Evolutionary conservation across 352 stramenopile genomes (phyloP).

Genomic region (Globisporangium emineosum): DNA sequence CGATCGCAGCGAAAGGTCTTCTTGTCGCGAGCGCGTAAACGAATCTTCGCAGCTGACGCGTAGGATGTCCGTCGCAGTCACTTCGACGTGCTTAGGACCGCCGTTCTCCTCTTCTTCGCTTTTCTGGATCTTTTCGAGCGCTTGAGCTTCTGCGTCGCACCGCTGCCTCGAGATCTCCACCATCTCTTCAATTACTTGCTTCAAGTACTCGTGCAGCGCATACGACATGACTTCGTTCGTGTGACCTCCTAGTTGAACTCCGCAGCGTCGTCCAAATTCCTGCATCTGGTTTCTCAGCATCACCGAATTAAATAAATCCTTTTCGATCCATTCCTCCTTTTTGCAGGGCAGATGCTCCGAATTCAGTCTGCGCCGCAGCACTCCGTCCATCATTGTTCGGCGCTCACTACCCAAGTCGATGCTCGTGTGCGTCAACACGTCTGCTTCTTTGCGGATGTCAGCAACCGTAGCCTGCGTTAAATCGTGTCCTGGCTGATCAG

Average conservation of each 20-base stretch:
- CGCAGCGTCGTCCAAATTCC: slow-evolving; percentile 36
- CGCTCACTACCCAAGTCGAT: slow-evolving; percentile 77
- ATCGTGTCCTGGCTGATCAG: slow-evolving; percentile 42
- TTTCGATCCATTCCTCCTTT: slow-evolving; percentile 78
- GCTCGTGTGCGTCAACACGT: slow-evolving; percentile 81
- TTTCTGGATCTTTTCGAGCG: slow-evolving; percentile 49
- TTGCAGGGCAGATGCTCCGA: slow-evolving; percentile 54
- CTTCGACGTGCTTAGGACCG: slow-evolving; percentile 31
- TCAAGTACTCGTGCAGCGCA: slow-evolving; percentile 81
- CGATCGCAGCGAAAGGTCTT: slow-evolving; percentile 57
- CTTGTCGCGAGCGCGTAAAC: slow-evolving; percentile 59
- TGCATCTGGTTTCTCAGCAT: slow-evolving; percentile 61
- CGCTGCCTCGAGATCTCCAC: slow-evolving; percentile 78
- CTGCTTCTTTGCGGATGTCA: slow-evolving; percentile 79
- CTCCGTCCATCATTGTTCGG: slow-evolving; percentile 74
- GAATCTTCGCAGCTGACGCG: slow-evolving; percentile 83
- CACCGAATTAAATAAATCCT: slow-evolving; percentile 78
- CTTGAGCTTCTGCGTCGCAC: slow-evolving; percentile 45
- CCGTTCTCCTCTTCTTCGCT: slow-evolving; percentile 23
- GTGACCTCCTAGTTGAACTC: slow-evolving; percentile 50
- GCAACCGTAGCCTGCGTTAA: slow-evolving; percentile 56
- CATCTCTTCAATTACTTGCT: slow-evolving; percentile 86
- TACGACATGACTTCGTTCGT: slow-evolving; percentile 82
- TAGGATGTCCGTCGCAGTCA: slow-evolving; percentile 79
- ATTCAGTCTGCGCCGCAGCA: slow-evolving; percentile 27